Evolutionary conservation across 257 asterid genomes (phyloP).

Genomic region (Solanum pennellii): DNA sequence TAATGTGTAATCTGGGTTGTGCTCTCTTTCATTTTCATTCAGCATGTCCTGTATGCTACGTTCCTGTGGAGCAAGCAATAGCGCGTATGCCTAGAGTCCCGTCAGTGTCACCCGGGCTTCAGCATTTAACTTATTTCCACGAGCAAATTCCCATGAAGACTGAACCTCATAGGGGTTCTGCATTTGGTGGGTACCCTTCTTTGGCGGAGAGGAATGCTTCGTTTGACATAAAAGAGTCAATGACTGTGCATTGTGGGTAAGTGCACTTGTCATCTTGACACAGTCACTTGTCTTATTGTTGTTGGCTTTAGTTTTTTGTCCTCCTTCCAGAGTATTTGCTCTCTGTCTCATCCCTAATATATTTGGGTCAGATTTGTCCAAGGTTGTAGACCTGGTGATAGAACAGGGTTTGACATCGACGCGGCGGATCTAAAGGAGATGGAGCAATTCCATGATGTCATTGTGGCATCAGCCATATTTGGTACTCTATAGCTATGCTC

Average conservation of each 20-base stretch:
- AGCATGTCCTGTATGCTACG: conserved; percentile 94
- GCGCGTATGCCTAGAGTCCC: conserved; percentile 70
- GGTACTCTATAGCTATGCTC: conserved; percentile 44
- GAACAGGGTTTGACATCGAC: conserved; percentile 80
- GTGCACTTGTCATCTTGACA: conserved; percentile 12
- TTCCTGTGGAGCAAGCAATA: conserved; percentile 75
- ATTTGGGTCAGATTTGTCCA: conserved; percentile 54
- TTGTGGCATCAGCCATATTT: conserved; percentile 97
- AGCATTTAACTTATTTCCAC: conserved; percentile 54
- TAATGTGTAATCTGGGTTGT: background rate
- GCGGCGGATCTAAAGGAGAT: conserved; percentile 60
- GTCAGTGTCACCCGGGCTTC: conserved; percentile 57
- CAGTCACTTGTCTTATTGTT: background rate
- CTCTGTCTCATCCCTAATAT: background rate
- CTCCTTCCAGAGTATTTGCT: background rate
- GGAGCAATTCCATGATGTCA: conserved; percentile 64
- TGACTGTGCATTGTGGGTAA: conserved; percentile 97
- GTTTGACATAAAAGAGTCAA: conserved; percentile 54
- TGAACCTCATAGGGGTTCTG: conserved; percentile 75
- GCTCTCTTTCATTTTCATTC: conserved; percentile 19
- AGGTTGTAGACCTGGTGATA: conserved; percentile 84
- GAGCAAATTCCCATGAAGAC: conserved; percentile 46
- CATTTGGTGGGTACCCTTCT: conserved; percentile 95
- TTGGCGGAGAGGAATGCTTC: conserved; percentile 62
- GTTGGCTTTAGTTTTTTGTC: background rate